Evolutionary conservation across 2,329 filamentous ascomycete species (phyloP).

Genomic region (Decorospora gaudefroyi): DNA sequence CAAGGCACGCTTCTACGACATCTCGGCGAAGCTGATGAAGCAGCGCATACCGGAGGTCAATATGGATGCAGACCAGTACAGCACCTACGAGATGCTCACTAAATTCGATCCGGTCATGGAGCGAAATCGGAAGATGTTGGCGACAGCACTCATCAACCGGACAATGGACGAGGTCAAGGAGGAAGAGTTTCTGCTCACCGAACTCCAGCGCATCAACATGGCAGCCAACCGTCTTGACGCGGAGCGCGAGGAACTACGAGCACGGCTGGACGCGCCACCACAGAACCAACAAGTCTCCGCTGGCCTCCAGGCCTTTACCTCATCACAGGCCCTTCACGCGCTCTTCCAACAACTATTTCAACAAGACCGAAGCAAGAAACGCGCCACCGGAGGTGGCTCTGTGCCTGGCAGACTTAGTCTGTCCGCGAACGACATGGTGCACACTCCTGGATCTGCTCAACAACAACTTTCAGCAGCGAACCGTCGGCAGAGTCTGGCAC

Average conservation of each 20-base stretch:
- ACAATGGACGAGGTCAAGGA: constrained; percentile 88
- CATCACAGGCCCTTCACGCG: constrained; percentile 76
- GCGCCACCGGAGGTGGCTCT: constrained; percentile 53
- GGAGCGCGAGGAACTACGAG: constrained; percentile 84
- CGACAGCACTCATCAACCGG: constrained; percentile 75
- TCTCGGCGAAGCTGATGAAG: constrained; percentile 62
- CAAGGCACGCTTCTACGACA: constrained; percentile 86
- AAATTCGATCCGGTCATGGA: constrained; percentile 85
- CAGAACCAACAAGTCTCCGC: constrained; percentile 53
- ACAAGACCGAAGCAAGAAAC: constrained; percentile 87
- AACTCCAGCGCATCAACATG: constrained; percentile 88
- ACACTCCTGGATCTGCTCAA: constrained; percentile 40
- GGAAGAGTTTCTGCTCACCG: constrained; percentile 84
- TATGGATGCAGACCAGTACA: constrained; percentile 85
- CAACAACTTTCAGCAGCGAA: constrained; percentile 38
- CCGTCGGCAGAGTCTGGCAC: constrained; percentile 44
- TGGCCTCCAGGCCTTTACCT: constrained; percentile 66
- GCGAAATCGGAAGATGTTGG: constrained; percentile 79
- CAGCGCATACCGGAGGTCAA: constrained; percentile 47
- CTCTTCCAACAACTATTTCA: constrained; percentile 81
- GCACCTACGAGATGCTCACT: constrained; percentile 80
- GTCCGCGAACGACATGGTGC: constrained; percentile 44
- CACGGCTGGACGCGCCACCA: constrained; percentile 79
- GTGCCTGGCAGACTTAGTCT: constrained; percentile 47
- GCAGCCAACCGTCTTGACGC: constrained; percentile 84